Evolutionary conservation across 352 stramenopile species (phyloP).

Genomic region (Globisporangium polare): DNA sequence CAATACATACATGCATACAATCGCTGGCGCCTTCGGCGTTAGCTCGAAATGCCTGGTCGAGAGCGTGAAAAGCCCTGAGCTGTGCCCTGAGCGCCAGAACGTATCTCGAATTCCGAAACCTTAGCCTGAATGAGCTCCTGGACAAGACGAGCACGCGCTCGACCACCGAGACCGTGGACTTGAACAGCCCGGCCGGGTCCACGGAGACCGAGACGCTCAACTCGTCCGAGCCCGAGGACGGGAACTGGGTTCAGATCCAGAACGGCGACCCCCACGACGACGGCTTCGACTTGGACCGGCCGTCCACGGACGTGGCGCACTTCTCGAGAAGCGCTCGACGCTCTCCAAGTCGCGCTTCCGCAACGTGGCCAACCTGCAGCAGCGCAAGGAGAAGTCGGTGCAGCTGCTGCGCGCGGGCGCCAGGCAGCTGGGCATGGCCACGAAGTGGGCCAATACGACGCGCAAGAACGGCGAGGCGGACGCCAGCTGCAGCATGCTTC

Average conservation of each 20-base stretch:
- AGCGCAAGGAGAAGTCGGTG: conserved; percentile 8
- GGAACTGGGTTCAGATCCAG: conserved; percentile 22
- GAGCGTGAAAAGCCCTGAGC: too few relatives aligned
- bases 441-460: conserved; percentile 14
- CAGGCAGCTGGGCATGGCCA: conserved; percentile 13
- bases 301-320: conserved; percentile 41
- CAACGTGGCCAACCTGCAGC: conserved; percentile 6
- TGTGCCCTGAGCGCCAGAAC: too few relatives aligned
- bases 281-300: conserved; percentile 41
- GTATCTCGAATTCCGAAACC: too few relatives aligned
- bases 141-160: too few relatives aligned
- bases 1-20: too few relatives aligned
- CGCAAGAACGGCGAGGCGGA: conserved; percentile 12
- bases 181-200: conserved; percentile 36
- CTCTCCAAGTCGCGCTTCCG: conserved; percentile 10
- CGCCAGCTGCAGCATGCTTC: background rate
- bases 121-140: conserved; percentile 41
- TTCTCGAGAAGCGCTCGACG: conserved; percentile 16
- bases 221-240: conserved; percentile 32
- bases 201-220: conserved; percentile 43
- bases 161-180: conserved; percentile 36
- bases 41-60: too few relatives aligned
- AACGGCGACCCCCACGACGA: conserved; percentile 15
- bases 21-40: too few relatives aligned
- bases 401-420: conserved; percentile 8